Percentiles rank a stretch among this genome's conserved stretches.
Evolutionary conservation across 202 grass and related monocot genomes (phyloP).

Genomic region (Setaria italica): DNA sequence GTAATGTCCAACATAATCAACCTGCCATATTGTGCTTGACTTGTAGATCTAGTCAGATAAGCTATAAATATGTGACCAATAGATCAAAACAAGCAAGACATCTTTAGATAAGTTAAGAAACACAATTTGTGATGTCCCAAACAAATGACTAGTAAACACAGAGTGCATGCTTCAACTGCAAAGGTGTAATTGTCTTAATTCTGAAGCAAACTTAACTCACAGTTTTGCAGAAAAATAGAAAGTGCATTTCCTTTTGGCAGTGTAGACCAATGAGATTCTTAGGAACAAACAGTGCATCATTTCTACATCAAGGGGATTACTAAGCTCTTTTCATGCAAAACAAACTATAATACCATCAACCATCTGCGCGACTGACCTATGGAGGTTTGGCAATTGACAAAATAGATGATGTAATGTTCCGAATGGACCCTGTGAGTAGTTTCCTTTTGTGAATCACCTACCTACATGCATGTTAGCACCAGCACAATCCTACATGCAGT

Average conservation of each 20-base stretch:
- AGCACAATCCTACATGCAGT: neutral
- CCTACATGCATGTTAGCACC: neutral
- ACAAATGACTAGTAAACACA: neutral
- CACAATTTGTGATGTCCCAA: neutral
- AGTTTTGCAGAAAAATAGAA: neutral
- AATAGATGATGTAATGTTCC: neutral
- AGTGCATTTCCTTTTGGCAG: neutral
- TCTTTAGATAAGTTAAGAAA: no score
- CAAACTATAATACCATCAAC: neutral
- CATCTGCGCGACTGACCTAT: neutral
- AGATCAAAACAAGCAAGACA: neutral
- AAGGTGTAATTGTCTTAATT: neutral
- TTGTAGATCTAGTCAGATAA: neutral
- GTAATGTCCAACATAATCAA: constrained; percentile 10
- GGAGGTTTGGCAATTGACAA: neutral
- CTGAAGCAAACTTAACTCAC: neutral
- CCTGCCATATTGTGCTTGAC: neutral
- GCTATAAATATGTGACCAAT: neutral
- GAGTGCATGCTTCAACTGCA: neutral
- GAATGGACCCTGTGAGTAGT: neutral
- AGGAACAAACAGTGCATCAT: neutral
- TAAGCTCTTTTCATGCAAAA: neutral
- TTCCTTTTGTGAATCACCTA: neutral
- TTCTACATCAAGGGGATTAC: neutral
- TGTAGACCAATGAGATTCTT: neutral